phyloP scores from a whole-genome alignment of 192 early-diverging fungal species.

The Chytriomyces confervae region DNA sequence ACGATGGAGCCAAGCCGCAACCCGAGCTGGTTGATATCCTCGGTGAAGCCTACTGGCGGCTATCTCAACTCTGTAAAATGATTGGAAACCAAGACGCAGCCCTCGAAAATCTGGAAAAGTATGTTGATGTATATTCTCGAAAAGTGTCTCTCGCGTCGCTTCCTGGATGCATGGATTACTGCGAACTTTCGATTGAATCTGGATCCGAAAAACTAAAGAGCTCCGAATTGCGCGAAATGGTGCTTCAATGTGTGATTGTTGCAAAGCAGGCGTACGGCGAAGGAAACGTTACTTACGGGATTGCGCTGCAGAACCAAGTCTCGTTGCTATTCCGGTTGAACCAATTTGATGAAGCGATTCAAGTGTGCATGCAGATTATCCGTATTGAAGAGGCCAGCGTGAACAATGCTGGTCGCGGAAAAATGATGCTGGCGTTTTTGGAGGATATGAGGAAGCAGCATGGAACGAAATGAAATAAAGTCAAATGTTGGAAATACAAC shows the following conservation, averaged over 20 bases:
- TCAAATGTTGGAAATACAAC: no score
- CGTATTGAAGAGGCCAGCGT: constrained; percentile 15
- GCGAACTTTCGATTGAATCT: constrained; percentile 9
- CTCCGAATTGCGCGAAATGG: constrained; percentile 37
- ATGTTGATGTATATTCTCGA: not conserved
- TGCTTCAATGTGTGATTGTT: constrained; percentile 51
- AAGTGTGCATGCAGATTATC: constrained; percentile 46
- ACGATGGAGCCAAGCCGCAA: not conserved
- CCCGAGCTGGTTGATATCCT: not conserved
- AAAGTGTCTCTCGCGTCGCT: not conserved
- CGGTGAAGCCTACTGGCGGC: not conserved
- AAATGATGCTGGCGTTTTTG: constrained; percentile 13
- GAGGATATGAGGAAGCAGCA: constrained; percentile 5
- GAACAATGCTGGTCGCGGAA: constrained; percentile 2
- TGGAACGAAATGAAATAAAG: no score
- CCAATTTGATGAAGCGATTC: constrained; percentile 26
- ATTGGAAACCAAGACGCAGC: not conserved
- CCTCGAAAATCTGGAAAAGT: not conserved
- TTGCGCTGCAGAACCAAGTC: not conserved
- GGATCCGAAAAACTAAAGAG: not conserved
- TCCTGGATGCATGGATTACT: not conserved
- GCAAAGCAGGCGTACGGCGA: constrained; percentile 36
- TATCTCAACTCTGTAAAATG: not conserved
- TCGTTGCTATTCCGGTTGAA: not conserved
- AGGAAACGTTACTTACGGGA: not conserved